Conservation (phyloP, 2,329 filamentous ascomycete genomes). For the Colletotrichum tamarilloi region DNA sequence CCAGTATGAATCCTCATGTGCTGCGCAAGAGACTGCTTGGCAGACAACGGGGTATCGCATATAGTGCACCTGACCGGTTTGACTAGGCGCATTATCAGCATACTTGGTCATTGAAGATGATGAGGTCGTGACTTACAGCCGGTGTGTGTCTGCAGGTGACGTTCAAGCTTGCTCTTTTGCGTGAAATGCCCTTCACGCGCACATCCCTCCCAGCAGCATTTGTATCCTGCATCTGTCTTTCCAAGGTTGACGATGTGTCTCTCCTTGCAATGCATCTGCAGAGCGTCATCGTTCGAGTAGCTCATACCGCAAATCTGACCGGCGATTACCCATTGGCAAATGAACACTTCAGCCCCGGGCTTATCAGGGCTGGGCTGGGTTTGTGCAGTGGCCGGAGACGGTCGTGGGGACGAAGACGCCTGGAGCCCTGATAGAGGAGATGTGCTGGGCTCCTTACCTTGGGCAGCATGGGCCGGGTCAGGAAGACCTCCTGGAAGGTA, state of each 20-base stretch:
- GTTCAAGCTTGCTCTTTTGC: constrained; percentile 71
- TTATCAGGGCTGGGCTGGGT: background rate
- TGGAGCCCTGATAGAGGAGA: background rate
- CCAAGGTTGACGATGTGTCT: constrained; percentile 59
- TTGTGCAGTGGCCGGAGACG: background rate
- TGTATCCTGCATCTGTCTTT: constrained; percentile 53
- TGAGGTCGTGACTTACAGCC: constrained; percentile 60
- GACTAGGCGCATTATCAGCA: constrained; percentile 52
- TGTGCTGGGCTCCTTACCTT: background rate
- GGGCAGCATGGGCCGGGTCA: background rate
- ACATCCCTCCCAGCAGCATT: constrained; percentile 69
- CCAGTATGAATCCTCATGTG: constrained; percentile 76
- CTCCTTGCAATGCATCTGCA: constrained; percentile 66
- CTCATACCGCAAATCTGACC: constrained; percentile 45
- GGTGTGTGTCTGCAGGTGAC: constrained; percentile 74
- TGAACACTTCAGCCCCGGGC: constrained; percentile 37
- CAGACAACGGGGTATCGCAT: constrained; percentile 71
- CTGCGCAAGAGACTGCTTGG: constrained; percentile 74
- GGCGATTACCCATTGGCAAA: constrained; percentile 47
- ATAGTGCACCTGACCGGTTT: constrained; percentile 68
- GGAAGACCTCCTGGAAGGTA: background rate
- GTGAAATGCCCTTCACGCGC: constrained; percentile 64
- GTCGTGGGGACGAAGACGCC: constrained; percentile 3
- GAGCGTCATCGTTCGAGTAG: constrained; percentile 57
- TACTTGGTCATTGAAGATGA: constrained; percentile 32